Evolutionary conservation across 163 green algal genomes (phyloP), one percentile per base, ranked within the genome.

Genomic region (Chlamydomonas reinhardtii): DNA sequence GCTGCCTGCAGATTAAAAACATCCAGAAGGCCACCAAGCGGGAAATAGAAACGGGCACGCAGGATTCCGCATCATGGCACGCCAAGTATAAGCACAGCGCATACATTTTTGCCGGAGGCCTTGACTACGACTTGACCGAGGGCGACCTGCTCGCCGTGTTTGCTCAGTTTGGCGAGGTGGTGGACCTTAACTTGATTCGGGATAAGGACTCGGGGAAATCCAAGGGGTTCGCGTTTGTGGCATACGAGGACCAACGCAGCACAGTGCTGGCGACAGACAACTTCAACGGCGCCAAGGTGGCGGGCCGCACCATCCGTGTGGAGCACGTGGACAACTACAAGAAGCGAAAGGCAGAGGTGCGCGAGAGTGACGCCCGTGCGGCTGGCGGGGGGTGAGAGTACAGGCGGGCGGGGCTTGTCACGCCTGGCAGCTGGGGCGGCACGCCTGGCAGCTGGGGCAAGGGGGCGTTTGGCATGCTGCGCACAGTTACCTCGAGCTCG

Each of bases 301-400:
- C 90, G 0, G 95, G 95, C 0, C 93, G 98, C 25, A 96, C 88
- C 19, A 89, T 99, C 2, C 81, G 92, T 0, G 98, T 99, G 56
- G 96, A 99, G 87, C 98, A 99, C 86, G 97, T 99, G 14, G 95
- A 97, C 84, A 97, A 99, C 86, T 99, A 99, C 91, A 98, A 96
- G 88, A 94, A 94, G 75, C 88, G 91, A 25, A 91, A 90, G 22
- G 90, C 89, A 37, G 89, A 95, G 89, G 90, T 92, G 80, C 2
- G 74, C 22, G 14, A 11, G 4, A 22, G 25, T 4, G 1, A 31
- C 8, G 59, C 59, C 15, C 9, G 29, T 71, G 29, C 14, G 64
- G 29, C n/a, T n/a, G n/a, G n/a, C n/a, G 29, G 29, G 27, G 31
- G 29, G 4, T 25, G 64, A 0, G 12, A 11, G 64, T 1, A 71